A percentile compares a stretch with the other conserved stretches of the same genome.
phyloP scores from a whole-genome alignment of 768 basidiomycete genomes.

The Suillus subaureus region DNA sequence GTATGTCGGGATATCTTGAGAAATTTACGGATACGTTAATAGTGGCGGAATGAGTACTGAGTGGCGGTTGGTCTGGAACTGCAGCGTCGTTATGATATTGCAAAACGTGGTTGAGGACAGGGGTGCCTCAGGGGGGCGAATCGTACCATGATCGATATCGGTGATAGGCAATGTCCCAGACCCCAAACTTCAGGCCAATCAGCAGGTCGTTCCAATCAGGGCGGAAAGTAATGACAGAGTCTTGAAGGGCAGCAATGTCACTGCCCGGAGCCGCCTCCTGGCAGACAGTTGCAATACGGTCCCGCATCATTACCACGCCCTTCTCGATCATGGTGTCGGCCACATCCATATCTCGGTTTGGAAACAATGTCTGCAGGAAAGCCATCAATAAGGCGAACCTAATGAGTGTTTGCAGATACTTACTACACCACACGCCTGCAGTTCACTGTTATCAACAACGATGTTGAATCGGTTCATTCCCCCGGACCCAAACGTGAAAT shows the following conservation, averaged over 20 bases:
- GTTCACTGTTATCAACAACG: not conserved
- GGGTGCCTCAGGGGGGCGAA: not conserved
- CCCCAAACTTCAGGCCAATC: not conserved
- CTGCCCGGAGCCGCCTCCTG: not conserved
- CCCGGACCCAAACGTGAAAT: constrained; percentile 11
- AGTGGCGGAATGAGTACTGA: not conserved
- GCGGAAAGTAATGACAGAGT: not conserved
- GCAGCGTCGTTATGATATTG: too few relatives aligned
- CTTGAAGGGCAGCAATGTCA: not conserved
- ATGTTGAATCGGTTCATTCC: constrained; percentile 1
- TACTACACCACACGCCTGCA: constrained; percentile 8
- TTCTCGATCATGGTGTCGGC: constrained; percentile 11
- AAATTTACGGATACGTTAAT: too few relatives aligned
- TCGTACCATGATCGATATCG: not conserved
- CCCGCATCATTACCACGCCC: not conserved
- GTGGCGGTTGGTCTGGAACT: not conserved
- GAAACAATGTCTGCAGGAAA: not conserved
- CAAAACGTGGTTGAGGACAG: not conserved
- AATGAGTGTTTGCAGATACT: not conserved
- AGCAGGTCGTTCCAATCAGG: not conserved
- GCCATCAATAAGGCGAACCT: not conserved
- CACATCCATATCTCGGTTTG: not conserved
- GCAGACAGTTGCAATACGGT: not conserved
- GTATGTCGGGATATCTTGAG: too few relatives aligned
- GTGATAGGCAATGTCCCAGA: not conserved